Base-by-base conservation (phyloP, 1,284 basidiomycete species). In the Wolfiporia cocos region DNA sequence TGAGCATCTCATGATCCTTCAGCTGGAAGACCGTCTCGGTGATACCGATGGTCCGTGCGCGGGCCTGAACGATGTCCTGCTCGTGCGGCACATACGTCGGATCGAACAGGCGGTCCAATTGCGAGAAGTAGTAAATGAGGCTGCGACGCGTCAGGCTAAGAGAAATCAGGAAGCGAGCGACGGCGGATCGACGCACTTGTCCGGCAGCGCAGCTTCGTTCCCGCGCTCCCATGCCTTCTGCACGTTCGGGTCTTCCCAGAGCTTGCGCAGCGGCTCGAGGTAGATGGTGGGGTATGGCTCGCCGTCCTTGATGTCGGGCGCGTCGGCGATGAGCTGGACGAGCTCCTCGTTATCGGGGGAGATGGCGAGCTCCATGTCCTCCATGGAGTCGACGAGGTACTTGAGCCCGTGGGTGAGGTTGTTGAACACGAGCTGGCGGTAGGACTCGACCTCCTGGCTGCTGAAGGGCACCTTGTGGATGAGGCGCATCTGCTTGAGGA, bases 401-500 rank as follows among this genome's bases (percentile, higher is more conserved):
- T 80, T 78, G 68, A 98, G 78, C 2, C 92, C 93, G 14, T 83
- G 77, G 0, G 87, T 87, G 31, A 98, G 69, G 65, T 98, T 98
- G 57, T 85, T 81, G 61, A 95, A 98, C 10, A 94, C 84, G 29
- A 96, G 79, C 53, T 94, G 90, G 2, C 92, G 83, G 53, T 79
- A 90, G 19, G 68, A 75, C 61, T 92, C 90, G 34, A 85, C 76
- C 62, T 93, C 89, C 57, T 80, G 76, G 0, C 72, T 37, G 0
- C 82, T 77, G 64, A 92, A 92, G 0, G 85, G 81, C 2, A 89
- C 70, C 49, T 76, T 74, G 62, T 92, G 89, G 47, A 92, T 92
- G 33, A 92, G 68, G 21, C 90, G 82, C 89, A 92, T 92, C 81
- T 92, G 88, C 82, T 92, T 92, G 59, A 93, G 75, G 52, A 93